These are phyloP conservation scores for Urochloa ruziziensis DNA, from an alignment of 176 grass and related monocot genomes.

Conservation along the genomic window DNA sequence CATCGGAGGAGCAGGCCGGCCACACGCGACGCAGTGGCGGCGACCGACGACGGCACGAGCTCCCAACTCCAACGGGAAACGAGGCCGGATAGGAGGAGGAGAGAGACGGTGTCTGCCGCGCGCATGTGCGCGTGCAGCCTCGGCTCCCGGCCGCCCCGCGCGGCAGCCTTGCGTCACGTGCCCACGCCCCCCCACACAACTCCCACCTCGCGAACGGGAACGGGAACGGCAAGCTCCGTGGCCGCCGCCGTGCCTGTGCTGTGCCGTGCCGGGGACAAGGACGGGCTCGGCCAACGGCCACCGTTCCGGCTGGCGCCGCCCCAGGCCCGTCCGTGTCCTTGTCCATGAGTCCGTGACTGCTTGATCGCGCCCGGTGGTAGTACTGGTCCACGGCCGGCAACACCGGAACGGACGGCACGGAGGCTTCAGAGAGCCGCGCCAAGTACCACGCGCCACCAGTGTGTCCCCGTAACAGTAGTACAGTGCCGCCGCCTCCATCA, in stretches of 20 bases:
- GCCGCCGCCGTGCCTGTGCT: too few species aligned
- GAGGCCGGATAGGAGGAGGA: neutral
- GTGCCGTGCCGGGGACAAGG: neutral
- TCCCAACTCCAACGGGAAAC: neutral
- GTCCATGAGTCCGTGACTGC: too few species aligned
- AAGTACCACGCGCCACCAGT: neutral
- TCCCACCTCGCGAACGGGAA: too few species aligned
- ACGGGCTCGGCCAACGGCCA: neutral
- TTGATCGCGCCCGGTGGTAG: neutral
- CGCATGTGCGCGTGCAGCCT: slow-evolving; percentile 22
- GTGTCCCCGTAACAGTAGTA: too few species aligned
- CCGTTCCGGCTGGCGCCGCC: neutral
- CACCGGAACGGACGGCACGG: neutral
- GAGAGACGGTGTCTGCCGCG: too few species aligned
- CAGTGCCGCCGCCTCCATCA: too few species aligned
- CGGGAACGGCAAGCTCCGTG: too few species aligned
- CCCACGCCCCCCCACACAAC: neutral
- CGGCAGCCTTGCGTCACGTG: too few species aligned
- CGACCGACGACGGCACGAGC: neutral
- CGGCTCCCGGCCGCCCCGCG: too few species aligned
- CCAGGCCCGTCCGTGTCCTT: too few species aligned
- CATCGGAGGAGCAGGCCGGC: neutral
- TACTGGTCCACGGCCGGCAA: neutral
- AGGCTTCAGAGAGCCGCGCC: neutral
- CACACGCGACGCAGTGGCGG: neutral